Conservation (phyloP, 2,329 filamentous ascomycete genomes). For the Colletotrichum tofieldiae region DNA sequence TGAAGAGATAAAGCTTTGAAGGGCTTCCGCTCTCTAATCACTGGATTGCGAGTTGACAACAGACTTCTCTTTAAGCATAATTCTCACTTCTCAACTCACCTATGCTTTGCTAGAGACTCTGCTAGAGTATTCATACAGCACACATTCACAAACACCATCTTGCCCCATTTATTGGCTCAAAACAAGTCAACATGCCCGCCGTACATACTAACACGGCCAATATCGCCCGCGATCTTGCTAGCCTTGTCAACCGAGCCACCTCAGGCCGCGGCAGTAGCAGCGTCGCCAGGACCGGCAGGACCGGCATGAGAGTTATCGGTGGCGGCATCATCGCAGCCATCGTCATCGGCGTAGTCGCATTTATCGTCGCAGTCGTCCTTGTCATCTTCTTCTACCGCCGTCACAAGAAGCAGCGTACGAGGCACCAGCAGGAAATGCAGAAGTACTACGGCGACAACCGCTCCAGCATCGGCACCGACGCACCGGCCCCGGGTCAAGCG, state of each 20-base stretch:
- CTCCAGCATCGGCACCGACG: conserved; percentile 27
- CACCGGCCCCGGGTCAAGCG: neutral
- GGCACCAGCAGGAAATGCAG: conserved; percentile 26
- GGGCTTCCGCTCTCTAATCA: neutral
- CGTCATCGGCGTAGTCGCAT: conserved; percentile 9
- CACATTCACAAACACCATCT: neutral
- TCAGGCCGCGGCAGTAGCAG: neutral
- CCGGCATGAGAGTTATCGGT: neutral
- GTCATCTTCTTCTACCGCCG: conserved; percentile 19
- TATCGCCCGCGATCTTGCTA: neutral
- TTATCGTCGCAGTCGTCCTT: conserved; percentile 3
- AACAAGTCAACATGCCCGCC: conserved; percentile 18
- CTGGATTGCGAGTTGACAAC: neutral
- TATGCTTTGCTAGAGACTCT: too few species aligned
- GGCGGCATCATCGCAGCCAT: conserved; percentile 38
- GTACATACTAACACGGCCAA: conserved; percentile 4
- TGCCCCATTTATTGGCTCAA: neutral
- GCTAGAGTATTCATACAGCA: too few species aligned
- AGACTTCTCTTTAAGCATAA: too few species aligned
- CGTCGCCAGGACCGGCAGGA: neutral
- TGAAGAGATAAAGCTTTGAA: conserved; percentile 3
- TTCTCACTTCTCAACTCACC: too few species aligned
- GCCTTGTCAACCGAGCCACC: conserved; percentile 10
- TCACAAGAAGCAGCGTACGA: conserved; percentile 6
- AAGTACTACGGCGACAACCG: conserved; percentile 38